Conservation (phyloP, 208 protist species). For the Trypanosoma scelopori region DNA sequence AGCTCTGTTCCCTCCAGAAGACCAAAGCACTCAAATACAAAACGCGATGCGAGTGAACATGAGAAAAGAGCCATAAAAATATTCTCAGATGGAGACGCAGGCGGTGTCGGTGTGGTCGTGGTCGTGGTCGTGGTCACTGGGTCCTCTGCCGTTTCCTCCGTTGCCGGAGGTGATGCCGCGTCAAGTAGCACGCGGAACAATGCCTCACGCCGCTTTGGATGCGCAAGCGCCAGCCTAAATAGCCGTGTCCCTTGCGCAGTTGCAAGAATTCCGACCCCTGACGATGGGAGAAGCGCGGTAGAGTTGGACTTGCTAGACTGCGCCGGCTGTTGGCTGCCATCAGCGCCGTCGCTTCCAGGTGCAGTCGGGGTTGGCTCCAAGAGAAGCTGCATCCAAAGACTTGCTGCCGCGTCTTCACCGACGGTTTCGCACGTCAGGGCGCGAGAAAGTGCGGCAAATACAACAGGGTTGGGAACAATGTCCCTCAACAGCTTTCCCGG, state of each 20-base stretch:
- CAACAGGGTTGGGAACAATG: constrained; percentile 35
- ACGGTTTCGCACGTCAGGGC: constrained; percentile 41
- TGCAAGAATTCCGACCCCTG: constrained; percentile 14
- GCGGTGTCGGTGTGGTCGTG: not conserved
- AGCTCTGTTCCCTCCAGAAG: constrained; percentile 24
- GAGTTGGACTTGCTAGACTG: constrained; percentile 1
- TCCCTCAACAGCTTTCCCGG: constrained; percentile 31
- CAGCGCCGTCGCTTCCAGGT: not conserved
- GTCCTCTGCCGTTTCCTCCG: not conserved
- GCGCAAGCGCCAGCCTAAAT: constrained; percentile 40
- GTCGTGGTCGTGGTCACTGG: not conserved
- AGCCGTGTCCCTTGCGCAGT: constrained; percentile 49
- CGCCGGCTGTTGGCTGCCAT: not conserved
- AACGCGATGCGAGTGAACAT: constrained; percentile 42
- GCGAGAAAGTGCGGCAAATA: constrained; percentile 42
- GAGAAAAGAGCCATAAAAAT: constrained; percentile 61
- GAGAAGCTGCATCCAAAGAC: constrained; percentile 47
- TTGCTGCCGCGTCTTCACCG: constrained; percentile 31
- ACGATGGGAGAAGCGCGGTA: constrained; percentile 11
- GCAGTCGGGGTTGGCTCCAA: constrained; percentile 11
- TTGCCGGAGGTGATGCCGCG: constrained; percentile 10
- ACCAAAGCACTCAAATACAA: constrained; percentile 70
- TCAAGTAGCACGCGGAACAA: constrained; percentile 53
- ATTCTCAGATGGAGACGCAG: constrained; percentile 25
- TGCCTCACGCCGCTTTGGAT: constrained; percentile 42